Percentiles rank a stretch among this genome's conserved stretches.
Evolutionary conservation across 2,329 filamentous ascomycete genomes (phyloP).

Genomic region (Alternaria triticimaculans): DNA sequence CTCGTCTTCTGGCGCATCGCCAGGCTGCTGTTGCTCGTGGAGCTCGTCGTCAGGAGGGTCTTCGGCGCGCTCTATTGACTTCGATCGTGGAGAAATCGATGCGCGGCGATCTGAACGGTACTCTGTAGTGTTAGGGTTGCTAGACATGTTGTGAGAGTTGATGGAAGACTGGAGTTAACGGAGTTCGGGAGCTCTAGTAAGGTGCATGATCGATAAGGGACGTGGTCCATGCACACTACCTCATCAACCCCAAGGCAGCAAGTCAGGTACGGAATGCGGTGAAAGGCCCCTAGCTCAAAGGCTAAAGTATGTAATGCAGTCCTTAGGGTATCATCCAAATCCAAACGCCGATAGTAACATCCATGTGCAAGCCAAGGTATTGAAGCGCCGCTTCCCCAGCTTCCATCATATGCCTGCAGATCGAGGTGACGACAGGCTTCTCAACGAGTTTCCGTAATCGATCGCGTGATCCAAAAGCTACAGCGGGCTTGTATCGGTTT

Average conservation of each 20-base stretch:
- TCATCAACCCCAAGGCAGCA: constrained; percentile 12
- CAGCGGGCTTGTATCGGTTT: constrained; percentile 29
- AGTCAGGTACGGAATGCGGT: neutral
- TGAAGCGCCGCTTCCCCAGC: neutral
- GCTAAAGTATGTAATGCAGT: constrained; percentile 2
- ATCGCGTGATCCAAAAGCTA: neutral
- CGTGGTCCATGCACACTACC: constrained; percentile 29
- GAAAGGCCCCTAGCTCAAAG: neutral
- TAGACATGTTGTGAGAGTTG: constrained; percentile 38
- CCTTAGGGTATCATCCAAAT: constrained; percentile 35
- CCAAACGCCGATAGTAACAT: constrained; percentile 17
- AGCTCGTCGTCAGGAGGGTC: constrained; percentile 30
- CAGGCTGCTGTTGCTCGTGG: constrained; percentile 25
- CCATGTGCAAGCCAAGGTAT: neutral
- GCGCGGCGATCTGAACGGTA: constrained; percentile 23
- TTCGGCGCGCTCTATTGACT: constrained; percentile 31
- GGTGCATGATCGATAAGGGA: constrained; percentile 29
- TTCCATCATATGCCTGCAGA: neutral
- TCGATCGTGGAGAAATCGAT: constrained; percentile 35
- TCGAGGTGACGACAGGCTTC: neutral
- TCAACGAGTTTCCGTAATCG: neutral
- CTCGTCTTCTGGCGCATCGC: constrained; percentile 22
- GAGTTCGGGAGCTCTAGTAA: constrained; percentile 30
- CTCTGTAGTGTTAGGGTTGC: constrained; percentile 25
- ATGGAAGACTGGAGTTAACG: constrained; percentile 26